phyloP scores from a whole-genome alignment of 2,329 filamentous ascomycete species.

The Neonectria ditissima region DNA sequence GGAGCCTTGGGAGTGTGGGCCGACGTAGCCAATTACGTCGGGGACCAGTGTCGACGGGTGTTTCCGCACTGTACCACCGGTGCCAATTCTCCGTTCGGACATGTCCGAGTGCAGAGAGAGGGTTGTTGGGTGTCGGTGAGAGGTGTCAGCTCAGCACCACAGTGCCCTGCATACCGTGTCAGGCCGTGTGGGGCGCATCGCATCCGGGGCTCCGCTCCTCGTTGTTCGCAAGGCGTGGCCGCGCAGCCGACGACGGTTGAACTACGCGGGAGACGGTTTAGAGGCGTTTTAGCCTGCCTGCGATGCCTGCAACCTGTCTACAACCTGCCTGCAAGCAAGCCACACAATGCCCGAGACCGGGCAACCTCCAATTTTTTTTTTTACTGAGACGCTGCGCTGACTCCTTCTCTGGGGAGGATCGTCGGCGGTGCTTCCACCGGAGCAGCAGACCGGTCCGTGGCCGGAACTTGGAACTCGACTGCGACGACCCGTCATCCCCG shows the following conservation, averaged over 20 bases:
- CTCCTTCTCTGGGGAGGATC: not conserved
- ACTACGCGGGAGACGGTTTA: conserved; percentile 19
- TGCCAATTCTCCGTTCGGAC: not conserved
- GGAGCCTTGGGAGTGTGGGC: conserved; percentile 30
- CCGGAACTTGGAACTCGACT: conserved; percentile 12
- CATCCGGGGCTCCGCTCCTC: conserved; percentile 43
- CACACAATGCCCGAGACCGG: conserved; percentile 38
- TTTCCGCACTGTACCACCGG: conserved; percentile 29
- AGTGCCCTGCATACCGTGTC: conserved; percentile 28
- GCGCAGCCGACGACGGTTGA: conserved; percentile 14
- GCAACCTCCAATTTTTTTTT: conserved; percentile 12
- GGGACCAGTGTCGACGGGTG: conserved; percentile 17
- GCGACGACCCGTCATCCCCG: conserved; percentile 4
- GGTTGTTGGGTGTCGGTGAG: conserved; percentile 10
- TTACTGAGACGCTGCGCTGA: not conserved
- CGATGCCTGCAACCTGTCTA: conserved; percentile 13
- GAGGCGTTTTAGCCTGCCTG: conserved; percentile 4
- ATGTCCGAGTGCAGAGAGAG: conserved; percentile 12
- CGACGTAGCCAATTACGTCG: conserved; percentile 26
- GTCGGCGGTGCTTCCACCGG: conserved; percentile 10
- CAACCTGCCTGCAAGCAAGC: conserved; percentile 6
- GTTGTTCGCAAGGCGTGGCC: conserved; percentile 45
- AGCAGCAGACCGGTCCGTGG: conserved; percentile 18
- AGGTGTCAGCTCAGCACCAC: conserved; percentile 21
- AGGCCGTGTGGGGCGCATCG: conserved; percentile 22